phyloP scores from a whole-genome alignment of 2,329 filamentous ascomycete species.

The Diaporthe humulicola region DNA sequence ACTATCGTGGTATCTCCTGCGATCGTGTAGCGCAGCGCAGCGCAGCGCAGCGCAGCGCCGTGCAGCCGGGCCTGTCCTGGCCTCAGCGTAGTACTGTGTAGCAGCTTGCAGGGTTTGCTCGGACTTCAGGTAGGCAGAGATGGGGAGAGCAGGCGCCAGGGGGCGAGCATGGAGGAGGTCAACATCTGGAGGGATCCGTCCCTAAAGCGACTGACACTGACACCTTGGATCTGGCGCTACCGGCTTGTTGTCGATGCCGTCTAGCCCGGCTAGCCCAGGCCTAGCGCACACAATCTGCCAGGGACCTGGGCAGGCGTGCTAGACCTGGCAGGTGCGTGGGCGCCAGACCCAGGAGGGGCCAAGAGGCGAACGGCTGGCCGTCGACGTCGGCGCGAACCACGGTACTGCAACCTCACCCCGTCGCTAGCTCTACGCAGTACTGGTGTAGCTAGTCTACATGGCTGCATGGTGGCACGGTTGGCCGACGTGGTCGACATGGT shows the following conservation, averaged over 20 bases:
- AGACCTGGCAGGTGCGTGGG: neutral
- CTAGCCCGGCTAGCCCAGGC: slow-evolving; percentile 2
- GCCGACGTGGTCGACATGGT: neutral
- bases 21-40: neutral
- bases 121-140: neutral
- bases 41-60: neutral
- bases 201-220: slow-evolving; percentile 18
- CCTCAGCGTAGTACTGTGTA: neutral
- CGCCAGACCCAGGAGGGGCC: neutral
- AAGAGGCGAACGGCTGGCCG: neutral
- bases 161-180: neutral
- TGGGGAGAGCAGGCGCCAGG: neutral
- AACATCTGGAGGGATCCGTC: neutral
- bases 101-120: slow-evolving; percentile 25
- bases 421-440: too few species aligned
- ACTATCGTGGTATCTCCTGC: slow-evolving; percentile 28
- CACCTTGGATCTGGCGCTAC: slow-evolving; percentile 30
- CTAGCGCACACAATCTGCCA: slow-evolving; percentile 2
- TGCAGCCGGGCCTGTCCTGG: slow-evolving; percentile 11
- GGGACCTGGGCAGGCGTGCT: slow-evolving; percentile 11
- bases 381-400: slow-evolving; percentile 20
- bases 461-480: neutral
- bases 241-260: slow-evolving; percentile 21
- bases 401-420: slow-evolving; percentile 20
- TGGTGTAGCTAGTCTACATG: too few species aligned